phyloP scores from a whole-genome alignment of 768 basidiomycete species.

The Tulasnella sp. region DNA sequence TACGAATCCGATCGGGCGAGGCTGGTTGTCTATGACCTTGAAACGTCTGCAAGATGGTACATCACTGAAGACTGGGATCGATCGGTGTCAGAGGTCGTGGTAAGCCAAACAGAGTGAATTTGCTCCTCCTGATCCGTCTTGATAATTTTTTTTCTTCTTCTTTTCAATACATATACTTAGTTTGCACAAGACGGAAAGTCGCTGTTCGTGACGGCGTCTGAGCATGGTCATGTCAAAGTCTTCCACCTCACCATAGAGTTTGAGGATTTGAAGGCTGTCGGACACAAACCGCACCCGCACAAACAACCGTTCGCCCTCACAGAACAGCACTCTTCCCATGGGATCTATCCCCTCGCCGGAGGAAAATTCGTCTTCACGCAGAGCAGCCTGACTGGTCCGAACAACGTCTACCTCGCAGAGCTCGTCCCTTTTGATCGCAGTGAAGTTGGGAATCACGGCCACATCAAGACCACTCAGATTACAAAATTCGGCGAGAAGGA shows the following conservation, averaged over 20 bases:
- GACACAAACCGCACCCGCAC: slow-evolving; percentile 55
- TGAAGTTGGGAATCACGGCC: slow-evolving; percentile 19
- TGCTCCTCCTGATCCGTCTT: no score
- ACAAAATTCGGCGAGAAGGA: slow-evolving; percentile 52
- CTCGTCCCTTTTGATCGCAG: slow-evolving; percentile 29
- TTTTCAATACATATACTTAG: no score
- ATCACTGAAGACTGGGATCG: slow-evolving; percentile 5
- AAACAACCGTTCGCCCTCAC: slow-evolving; percentile 64
- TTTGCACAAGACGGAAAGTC: slow-evolving; percentile 5
- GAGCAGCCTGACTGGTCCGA: slow-evolving; percentile 67
- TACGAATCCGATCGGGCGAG: slow-evolving; percentile 16
- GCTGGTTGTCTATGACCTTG: slow-evolving; percentile 11
- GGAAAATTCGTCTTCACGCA: slow-evolving; percentile 59
- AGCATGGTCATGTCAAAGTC: slow-evolving; percentile 55
- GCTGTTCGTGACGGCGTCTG: slow-evolving; percentile 29
- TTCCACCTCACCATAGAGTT: background rate
- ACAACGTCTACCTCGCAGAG: slow-evolving; percentile 62
- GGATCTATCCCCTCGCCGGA: slow-evolving; percentile 47
- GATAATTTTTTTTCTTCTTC: background rate
- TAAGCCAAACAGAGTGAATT: slow-evolving; percentile 18
- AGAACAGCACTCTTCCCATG: slow-evolving; percentile 43
- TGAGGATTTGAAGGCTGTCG: background rate
- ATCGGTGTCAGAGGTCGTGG: background rate
- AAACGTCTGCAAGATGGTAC: background rate
- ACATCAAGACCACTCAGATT: slow-evolving; percentile 35